Conservation (phyloP, 768 basidiomycete genomes). For the Filobasidium wieringae region DNA sequence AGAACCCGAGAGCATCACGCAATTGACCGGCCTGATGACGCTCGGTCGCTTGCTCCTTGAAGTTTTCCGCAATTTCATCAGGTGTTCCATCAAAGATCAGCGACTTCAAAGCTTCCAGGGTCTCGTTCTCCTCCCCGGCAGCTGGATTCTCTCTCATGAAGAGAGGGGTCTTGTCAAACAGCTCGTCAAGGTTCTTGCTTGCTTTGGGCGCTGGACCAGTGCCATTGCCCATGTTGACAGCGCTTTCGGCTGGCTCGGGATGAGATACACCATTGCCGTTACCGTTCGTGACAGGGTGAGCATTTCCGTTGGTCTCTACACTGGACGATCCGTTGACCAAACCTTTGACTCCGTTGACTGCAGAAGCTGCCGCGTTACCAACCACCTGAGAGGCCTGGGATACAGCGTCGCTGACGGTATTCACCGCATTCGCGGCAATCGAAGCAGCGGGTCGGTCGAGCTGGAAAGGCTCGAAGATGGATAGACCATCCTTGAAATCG, state of each 20-base stretch:
- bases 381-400: slow-evolving; percentile 1
- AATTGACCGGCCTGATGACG: slow-evolving; percentile 78
- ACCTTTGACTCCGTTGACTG: neutral
- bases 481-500: slow-evolving; percentile 71
- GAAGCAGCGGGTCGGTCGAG: slow-evolving; percentile 18
- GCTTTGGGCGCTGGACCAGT: slow-evolving; percentile 14
- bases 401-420: neutral
- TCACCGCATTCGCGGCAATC: neutral
- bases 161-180: slow-evolving; percentile 61
- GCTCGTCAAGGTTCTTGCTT: slow-evolving; percentile 20
- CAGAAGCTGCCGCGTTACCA: neutral
- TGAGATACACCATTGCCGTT: neutral
- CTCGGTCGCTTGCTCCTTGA: slow-evolving; percentile 92
- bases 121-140: slow-evolving; percentile 51
- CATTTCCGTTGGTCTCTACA: neutral
- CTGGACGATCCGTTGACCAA: neutral
- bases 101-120: slow-evolving; percentile 70
- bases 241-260: neutral
- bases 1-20: slow-evolving; percentile 79
- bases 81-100: slow-evolving; percentile 81
- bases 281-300: neutral
- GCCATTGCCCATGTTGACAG: neutral
- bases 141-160: slow-evolving; percentile 83
- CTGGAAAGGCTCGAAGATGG: slow-evolving; percentile 74
- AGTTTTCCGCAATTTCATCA: slow-evolving; percentile 82